Base-by-base conservation (phyloP, 202 grass and related monocot genomes). In the Zoysia matrella region DNA sequence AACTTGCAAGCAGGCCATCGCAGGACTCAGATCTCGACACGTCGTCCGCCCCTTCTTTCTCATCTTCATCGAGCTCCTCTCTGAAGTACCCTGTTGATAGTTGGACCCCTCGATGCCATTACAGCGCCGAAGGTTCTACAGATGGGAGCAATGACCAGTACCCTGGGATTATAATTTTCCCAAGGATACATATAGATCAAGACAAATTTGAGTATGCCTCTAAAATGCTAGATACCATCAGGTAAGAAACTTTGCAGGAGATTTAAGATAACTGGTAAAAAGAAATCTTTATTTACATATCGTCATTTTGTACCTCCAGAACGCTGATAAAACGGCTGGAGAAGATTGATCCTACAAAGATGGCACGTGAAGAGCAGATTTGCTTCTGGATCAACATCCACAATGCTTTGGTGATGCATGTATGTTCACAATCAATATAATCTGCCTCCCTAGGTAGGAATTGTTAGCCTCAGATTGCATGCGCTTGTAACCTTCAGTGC, bases 341-440 rank as follows among this genome's bases (percentile, higher is more conserved):
- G 87, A 91, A 93, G 81, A 92, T 99, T 63, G 75, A 99, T 61
- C 96, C 96, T 36, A 92, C 84, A 81, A 93, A 92, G 80, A 87
- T 99, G 90, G 58, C 72, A 68, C 80, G 83, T 79, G 85, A 92
- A n/a, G 92, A 93, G 71, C 92, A 95, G 71, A 80, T 99, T 13
- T 90, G 90, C 68, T 99, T 98, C 47, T 99, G 96, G 92, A 94
- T 99, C 80, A 95, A 99, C 75, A 95, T 99, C 50, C 96, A 99
- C 86, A 99, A 99, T 81, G 90, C 96, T 41, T 82, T 99, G 77
- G 91, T 99, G 75, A 99, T 99, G 96, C 96, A 99, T 85, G 96
- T 99, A 93, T 60, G 91, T 64, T 50, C 41, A 78, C 54, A 39
- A 75, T 13, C 79, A 10, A 43, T 52, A 71, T 54, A 1, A 61